A percentile compares a stretch with the other conserved stretches of the same genome.
phyloP scores from a whole-genome alignment of 129 eudicot species.

The Arctium lappa region DNA sequence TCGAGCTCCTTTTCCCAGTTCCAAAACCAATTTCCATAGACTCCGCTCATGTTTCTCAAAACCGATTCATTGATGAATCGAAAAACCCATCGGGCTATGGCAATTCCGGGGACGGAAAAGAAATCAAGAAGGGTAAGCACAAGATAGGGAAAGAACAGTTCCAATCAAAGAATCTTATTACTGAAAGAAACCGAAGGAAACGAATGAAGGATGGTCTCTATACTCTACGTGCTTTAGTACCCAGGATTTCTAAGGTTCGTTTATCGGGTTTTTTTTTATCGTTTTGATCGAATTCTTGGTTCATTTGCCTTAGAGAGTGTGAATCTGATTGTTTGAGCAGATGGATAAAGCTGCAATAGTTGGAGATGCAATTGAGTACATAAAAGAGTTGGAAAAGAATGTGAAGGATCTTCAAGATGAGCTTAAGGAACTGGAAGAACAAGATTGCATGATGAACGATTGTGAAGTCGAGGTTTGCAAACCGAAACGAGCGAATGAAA shows the following conservation, averaged over 20 bases:
- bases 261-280: not conserved
- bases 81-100: not conserved
- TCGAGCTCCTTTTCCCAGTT: slow-evolving; percentile 16
- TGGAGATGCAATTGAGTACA: slow-evolving; percentile 72
- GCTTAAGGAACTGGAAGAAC: slow-evolving; percentile 39
- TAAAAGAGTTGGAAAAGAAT: slow-evolving; percentile 46
- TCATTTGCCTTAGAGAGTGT: not conserved
- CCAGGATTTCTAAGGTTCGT: slow-evolving; percentile 70
- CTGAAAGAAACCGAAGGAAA: slow-evolving; percentile 70
- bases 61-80: slow-evolving; percentile 23
- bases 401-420: slow-evolving; percentile 36
- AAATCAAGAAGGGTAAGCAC: slow-evolving; percentile 18
- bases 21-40: slow-evolving; percentile 19
- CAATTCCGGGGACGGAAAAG: slow-evolving; percentile 15
- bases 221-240: slow-evolving; percentile 74
- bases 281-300: not conserved
- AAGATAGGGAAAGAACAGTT: slow-evolving; percentile 29
- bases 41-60: slow-evolving; percentile 10
- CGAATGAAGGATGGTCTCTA: slow-evolving; percentile 58
- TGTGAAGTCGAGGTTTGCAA: slow-evolving; percentile 15
- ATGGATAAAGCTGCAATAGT: slow-evolving; percentile 68
- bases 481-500: not conserved
- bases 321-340: slow-evolving; percentile 24
- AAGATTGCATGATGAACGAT: slow-evolving; percentile 18
- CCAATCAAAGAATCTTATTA: slow-evolving; percentile 63